Evolutionary conservation across 164 flowering plant genomes (phyloP).

Genomic region (Echeveria elegans): DNA sequence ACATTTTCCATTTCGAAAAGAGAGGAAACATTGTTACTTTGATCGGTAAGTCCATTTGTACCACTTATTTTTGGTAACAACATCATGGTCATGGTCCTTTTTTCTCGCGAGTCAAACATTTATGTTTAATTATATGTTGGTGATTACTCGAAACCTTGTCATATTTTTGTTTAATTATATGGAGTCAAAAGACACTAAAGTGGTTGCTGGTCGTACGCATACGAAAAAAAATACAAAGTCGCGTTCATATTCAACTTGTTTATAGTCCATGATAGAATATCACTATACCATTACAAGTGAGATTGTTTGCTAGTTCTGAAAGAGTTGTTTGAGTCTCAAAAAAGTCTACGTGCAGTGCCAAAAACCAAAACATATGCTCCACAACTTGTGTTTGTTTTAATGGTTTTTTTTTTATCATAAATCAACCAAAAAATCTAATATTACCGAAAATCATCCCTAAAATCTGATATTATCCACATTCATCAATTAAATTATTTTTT

Average conservation of each 20-base stretch:
- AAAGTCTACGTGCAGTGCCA: background rate
- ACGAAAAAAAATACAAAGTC: background rate
- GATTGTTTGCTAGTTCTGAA: background rate
- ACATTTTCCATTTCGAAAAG: background rate
- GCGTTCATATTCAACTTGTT: conserved; percentile 6
- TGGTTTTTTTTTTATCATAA: too few species aligned
- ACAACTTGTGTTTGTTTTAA: background rate
- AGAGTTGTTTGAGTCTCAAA: background rate
- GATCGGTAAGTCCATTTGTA: background rate
- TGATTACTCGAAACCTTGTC: background rate
- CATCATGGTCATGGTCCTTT: background rate
- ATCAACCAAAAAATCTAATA: too few species aligned
- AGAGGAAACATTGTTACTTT: background rate
- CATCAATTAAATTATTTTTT: too few species aligned
- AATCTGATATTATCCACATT: too few species aligned
- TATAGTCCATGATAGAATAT: background rate
- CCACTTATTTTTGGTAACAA: background rate
- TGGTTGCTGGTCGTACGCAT: background rate
- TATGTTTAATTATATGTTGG: background rate
- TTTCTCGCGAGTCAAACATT: background rate
- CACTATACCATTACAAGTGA: background rate
- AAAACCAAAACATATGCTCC: background rate
- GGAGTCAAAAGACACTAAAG: conserved; percentile 1
- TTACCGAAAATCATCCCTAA: too few species aligned
- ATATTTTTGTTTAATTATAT: background rate